phyloP scores from a whole-genome alignment of 129 eudicot genomes.

The Artemisia tridentata region DNA sequence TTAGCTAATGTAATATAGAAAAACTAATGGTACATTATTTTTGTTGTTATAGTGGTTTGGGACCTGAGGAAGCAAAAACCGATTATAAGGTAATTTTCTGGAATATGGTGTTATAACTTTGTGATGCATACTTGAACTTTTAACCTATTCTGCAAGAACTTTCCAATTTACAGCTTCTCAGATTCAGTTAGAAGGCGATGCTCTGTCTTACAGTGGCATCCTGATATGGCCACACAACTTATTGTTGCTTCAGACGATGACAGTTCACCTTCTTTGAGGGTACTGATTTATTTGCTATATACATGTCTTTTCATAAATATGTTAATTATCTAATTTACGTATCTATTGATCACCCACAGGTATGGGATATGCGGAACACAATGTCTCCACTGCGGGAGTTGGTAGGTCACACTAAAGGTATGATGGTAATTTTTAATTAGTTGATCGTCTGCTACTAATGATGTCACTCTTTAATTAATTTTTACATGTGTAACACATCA shows the following conservation, averaged over 20 bases:
- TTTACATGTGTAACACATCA: not conserved
- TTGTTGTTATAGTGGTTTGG: constrained; percentile 78
- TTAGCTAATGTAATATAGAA: constrained; percentile 1
- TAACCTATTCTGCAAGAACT: constrained; percentile 1
- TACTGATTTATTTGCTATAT: constrained; percentile 23
- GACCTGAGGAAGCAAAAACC: constrained; percentile 96
- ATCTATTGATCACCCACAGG: constrained; percentile 43
- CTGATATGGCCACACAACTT: constrained; percentile 89
- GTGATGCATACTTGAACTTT: constrained; percentile 2
- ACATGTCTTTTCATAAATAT: not conserved
- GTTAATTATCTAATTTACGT: constrained; percentile 7
- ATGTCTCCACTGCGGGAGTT: constrained; percentile 86
- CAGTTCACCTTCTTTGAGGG: constrained; percentile 81
- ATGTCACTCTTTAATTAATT: not conserved
- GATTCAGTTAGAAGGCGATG: constrained; percentile 82
- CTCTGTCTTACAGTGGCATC: constrained; percentile 99
- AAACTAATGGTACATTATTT: constrained; percentile 24
- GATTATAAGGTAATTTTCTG: constrained; percentile 57
- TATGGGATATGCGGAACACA: constrained; percentile 93
- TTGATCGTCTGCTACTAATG: not conserved
- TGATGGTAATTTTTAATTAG: constrained; percentile 10
- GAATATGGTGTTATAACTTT: constrained; percentile 8
- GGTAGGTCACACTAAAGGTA: constrained; percentile 94
- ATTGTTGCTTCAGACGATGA: constrained; percentile 95
- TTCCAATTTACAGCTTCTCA: constrained; percentile 57